Percentiles rank a stretch among this genome's conserved stretches.
Evolutionary conservation across 768 basidiomycete genomes (phyloP).

Genomic region (Podaxis sp.): DNA sequence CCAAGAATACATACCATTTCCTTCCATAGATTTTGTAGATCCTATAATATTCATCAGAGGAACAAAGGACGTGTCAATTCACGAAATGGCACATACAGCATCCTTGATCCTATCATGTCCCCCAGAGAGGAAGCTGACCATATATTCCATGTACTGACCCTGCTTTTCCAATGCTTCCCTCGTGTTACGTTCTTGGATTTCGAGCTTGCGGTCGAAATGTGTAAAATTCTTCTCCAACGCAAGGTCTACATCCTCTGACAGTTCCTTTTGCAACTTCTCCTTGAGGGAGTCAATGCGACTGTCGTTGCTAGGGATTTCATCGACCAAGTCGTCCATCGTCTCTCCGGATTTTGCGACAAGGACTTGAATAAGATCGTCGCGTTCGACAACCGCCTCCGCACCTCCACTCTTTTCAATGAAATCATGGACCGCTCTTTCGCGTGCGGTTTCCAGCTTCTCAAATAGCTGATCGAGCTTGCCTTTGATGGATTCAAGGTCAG

Average conservation of each 20-base stretch:
- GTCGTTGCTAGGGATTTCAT: constrained; percentile 5
- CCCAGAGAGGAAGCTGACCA: neutral
- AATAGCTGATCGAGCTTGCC: constrained; percentile 31
- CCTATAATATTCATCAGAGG: neutral
- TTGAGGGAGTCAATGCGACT: constrained; percentile 3
- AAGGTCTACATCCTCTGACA: constrained; percentile 33
- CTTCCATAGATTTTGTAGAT: constrained; percentile 10
- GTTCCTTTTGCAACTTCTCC: constrained; percentile 29
- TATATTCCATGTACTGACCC: neutral
- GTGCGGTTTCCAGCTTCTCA: constrained; percentile 31
- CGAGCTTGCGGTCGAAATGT: constrained; percentile 42
- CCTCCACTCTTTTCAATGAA: constrained; percentile 38
- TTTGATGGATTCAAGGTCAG: constrained; percentile 19
- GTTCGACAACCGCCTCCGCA: constrained; percentile 25
- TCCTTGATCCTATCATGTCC: constrained; percentile 44
- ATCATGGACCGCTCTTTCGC: constrained; percentile 31
- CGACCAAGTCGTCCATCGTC: constrained; percentile 18
- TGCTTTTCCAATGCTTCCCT: constrained; percentile 12
- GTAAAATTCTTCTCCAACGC: constrained; percentile 33
- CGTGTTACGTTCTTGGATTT: constrained; percentile 31
- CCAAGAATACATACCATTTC: constrained; percentile 6
- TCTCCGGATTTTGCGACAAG: constrained; percentile 29
- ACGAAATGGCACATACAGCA: constrained; percentile 20
- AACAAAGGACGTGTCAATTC: neutral
- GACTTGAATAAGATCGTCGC: constrained; percentile 27